Evolutionary conservation across 1,284 basidiomycete species (phyloP), one percentile per base, ranked within the genome.

Genomic region (Abortiporus biennis): DNA sequence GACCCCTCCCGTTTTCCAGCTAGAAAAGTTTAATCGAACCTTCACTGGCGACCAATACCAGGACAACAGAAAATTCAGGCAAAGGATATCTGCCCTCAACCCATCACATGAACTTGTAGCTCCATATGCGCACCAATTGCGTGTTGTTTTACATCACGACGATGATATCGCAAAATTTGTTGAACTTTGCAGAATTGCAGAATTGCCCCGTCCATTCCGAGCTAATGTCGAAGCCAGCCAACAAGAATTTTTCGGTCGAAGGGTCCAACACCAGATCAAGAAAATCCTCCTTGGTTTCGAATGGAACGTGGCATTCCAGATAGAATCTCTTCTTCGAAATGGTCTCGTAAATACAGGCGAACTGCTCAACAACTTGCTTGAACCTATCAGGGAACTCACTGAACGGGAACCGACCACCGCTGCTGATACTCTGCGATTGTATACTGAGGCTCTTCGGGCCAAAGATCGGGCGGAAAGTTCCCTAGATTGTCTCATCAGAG

Each of bases 221-320:
- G 53, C 57, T 12, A 43, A 56, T 12, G 67, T 84, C 38, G 72
- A 78, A 20, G 72, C 78, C 1, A 58, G 63, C 40, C 52, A 63
- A 16, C 64, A 63, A 32, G 63, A 60, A 0, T 79, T 85, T 48
- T 85, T 80, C 51, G 51, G 60, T 0, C 49, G 53, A 8, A 73
- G 64, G 48, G 62, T 61, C 23, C 64, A 87, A 1, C 61, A 69
- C 47, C 59, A 60, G 16, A 54, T 83, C 17, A 61, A 65, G 13
- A 55, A 49, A 11, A 66, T 68, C 57, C 51, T 82, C 27, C 54
- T 59, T 15, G 56, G 57, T 12, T 67, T 76, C 32, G 58, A 53
- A 13, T 85, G 82, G 79, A 56, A 66, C 3, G 67, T 85, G 33
- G 78, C 78, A 1, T 87, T 86, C 53, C 85, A 88, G 56, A 61